Percentiles rank a stretch among this genome's conserved stretches.
Evolutionary conservation across 139 green algal species (phyloP).

Genomic region (Coccomyxa sp.): DNA sequence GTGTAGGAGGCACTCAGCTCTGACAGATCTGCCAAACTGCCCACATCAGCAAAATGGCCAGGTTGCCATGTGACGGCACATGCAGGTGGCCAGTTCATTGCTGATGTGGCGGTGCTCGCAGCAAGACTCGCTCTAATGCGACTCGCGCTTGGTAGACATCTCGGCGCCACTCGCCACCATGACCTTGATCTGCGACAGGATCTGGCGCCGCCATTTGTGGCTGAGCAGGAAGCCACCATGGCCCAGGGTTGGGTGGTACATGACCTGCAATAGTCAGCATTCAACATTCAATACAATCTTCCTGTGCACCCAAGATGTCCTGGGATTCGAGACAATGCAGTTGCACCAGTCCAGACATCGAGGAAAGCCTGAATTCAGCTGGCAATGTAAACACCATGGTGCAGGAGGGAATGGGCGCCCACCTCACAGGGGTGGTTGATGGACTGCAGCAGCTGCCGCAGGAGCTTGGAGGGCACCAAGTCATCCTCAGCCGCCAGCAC

Average conservation of each 20-base stretch:
- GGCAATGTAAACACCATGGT: background rate
- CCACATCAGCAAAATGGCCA: too few species aligned
- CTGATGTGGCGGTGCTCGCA: too few species aligned
- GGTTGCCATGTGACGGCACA: too few species aligned
- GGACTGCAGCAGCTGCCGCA: background rate
- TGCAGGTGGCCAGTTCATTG: too few species aligned
- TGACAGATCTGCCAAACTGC: too few species aligned
- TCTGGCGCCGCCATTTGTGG: background rate
- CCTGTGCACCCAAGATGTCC: background rate
- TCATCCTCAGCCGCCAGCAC: constrained; percentile 18
- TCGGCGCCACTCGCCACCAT: background rate
- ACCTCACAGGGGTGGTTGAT: background rate
- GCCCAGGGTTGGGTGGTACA: background rate
- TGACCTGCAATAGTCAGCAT: background rate
- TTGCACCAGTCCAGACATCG: background rate
- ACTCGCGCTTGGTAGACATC: background rate
- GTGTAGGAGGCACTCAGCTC: too few species aligned
- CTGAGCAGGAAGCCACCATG: constrained; percentile 1
- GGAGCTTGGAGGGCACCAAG: background rate
- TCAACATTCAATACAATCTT: background rate
- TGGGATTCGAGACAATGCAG: background rate
- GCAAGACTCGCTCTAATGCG: too few species aligned
- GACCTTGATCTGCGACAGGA: background rate
- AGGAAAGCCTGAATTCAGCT: background rate
- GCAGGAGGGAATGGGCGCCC: background rate